phyloP scores from a whole-genome alignment of 148 eudicot genomes.

The Linanthus parryae region DNA sequence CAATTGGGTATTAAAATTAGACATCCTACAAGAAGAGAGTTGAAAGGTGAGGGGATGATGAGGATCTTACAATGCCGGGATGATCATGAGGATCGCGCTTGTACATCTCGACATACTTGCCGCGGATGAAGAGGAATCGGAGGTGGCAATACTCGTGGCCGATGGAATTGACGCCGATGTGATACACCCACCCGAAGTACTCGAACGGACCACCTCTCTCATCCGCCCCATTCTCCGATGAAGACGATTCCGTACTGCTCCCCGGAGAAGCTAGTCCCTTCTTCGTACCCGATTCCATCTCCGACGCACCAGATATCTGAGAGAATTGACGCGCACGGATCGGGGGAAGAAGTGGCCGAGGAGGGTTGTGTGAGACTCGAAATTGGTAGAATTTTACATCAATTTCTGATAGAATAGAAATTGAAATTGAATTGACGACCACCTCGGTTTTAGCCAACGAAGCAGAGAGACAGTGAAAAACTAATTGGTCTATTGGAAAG shows the following conservation, averaged over 20 bases:
- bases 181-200: slow-evolving; percentile 86
- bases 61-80: slow-evolving; percentile 53
- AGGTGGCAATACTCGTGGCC: slow-evolving; percentile 77
- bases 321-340: no score
- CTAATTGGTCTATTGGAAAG: no score
- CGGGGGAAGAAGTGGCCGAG: no score
- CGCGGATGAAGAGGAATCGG: slow-evolving; percentile 60
- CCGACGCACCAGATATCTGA: no score
- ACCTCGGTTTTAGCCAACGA: no score
- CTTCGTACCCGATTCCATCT: slow-evolving; percentile 5
- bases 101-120: slow-evolving; percentile 82
- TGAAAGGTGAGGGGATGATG: neutral
- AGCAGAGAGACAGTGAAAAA: no score
- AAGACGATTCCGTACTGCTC: neutral
- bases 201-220: slow-evolving; percentile 23
- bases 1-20: no score
- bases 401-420: no score
- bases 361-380: no score
- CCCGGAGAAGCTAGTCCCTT: no score
- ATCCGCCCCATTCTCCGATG: slow-evolving; percentile 12
- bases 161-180: slow-evolving; percentile 67
- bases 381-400: no score
- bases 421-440: no score
- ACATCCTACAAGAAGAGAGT: neutral
- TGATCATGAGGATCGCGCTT: slow-evolving; percentile 77